A percentile compares a stretch with the other conserved stretches of the same genome.
Evolutionary conservation across 192 early-diverging fungal species (phyloP).

Genomic region (Oehlia diaphana): DNA sequence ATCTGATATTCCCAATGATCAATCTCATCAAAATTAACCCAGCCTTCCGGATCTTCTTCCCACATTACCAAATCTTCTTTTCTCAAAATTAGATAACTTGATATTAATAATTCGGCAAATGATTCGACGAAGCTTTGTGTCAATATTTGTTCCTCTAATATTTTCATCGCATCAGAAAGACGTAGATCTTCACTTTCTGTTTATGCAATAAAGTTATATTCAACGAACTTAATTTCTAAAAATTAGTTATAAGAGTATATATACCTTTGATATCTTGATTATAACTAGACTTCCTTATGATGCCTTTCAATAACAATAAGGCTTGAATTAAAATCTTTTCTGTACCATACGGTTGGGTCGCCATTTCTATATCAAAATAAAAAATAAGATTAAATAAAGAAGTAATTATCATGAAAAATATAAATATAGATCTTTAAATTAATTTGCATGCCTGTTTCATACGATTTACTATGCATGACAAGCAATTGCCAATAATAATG

Average conservation of each 20-base stretch:
- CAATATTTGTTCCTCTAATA: constrained; percentile 66
- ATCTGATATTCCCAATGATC: constrained; percentile 86
- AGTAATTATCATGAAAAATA: not conserved
- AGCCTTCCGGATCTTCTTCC: constrained; percentile 86
- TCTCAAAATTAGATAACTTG: constrained; percentile 70
- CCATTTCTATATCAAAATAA: not conserved
- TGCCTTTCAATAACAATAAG: constrained; percentile 62
- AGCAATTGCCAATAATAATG: constrained; percentile 75
- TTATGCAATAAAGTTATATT: not conserved
- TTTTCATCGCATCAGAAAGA: constrained; percentile 47
- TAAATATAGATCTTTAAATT: not conserved
- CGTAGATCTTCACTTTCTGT: constrained; percentile 53
- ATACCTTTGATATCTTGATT: constrained; percentile 39
- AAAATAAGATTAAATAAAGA: not conserved
- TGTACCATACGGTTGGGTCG: constrained; percentile 32
- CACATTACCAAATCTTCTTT: constrained; percentile 73
- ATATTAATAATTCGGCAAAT: constrained; percentile 71
- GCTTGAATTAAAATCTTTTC: constrained; percentile 76
- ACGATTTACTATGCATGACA: constrained; percentile 29
- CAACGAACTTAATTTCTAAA: not conserved
- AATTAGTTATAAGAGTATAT: not conserved
- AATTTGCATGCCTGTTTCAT: constrained; percentile 8
- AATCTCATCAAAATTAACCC: constrained; percentile 74
- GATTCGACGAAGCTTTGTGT: constrained; percentile 65
- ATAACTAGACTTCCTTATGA: constrained; percentile 60